Base-by-base conservation (phyloP, 306 rosid genomes). In the Vigna radiata region DNA sequence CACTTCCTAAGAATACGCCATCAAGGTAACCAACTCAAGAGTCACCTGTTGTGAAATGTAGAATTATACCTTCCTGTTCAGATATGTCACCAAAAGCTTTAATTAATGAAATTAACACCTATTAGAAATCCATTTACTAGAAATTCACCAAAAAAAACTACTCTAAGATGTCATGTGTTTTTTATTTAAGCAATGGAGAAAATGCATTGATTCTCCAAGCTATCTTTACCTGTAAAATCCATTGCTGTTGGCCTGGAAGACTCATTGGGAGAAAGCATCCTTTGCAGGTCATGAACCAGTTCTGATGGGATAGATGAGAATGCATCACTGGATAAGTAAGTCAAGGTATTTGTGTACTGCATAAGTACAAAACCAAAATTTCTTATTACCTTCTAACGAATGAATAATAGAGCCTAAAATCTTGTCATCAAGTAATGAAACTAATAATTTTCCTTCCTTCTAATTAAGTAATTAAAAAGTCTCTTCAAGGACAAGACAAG, bases 321-420 rank as follows among this genome's bases (percentile, higher is more conserved):
- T 37, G 96, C 89, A 68, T 89, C 99, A 73, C 86, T 89, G 78
- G 98, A 88, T 87, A 96, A 86, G 91, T 96, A 96, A 80, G 85
- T 96, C 89, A 96, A 81, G 75, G 98, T 92, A 87, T 96, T 96
- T 89, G 77, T 89, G 89, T 88, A 89, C 99, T 96, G 91, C 91
- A 87, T 46, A 81, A 77, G 82, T 72, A 60, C 77, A 76, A 83
- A 55, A 84, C 65, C 69, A 81, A 67, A 65, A 73, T 46, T 68
- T 69, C 52, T 72, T 39, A 82, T 76, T 62, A 79, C 43, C 65
- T 76, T 61, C 73, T 72, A 68, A 53, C 11, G 16, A 78, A 61
- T 61, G 49, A 76, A 69, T 49, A 72, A 60, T 59, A 67, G 52
- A 47, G 68, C 76, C 72, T 13, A 43, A 48, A 23, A 36, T 48